Base-by-base conservation (phyloP, 768 basidiomycete genomes). In the Suillus subaureus region DNA sequence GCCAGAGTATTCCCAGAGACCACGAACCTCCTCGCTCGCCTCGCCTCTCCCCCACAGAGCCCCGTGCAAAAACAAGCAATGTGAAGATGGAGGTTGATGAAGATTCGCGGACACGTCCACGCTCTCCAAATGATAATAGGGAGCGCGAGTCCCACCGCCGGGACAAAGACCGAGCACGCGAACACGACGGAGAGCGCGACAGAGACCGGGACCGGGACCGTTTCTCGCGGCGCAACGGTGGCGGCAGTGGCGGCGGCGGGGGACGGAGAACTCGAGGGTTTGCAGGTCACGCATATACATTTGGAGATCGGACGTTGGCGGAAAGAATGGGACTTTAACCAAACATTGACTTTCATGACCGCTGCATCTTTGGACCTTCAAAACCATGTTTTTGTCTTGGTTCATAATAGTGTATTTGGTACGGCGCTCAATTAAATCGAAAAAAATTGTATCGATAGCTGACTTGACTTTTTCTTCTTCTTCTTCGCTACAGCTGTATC, bases 261-360 rank as follows among this genome's bases (percentile, higher is more conserved):
- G 73, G 78, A 60, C 74, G 82, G 72, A 75, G 81, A 74, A 71
- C 70, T 63, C 80, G 73, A 65, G 75, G 73, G 67, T 66, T 75
- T 65, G 78, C 78, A 68, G 77, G 80, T 55, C 77, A 77, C 45
- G 64, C 74, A 37, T 78, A 78, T 45, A 68, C 72, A 55, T 69
- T 74, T 68, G 81, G 80, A 54, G 89, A 91, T 82, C 91, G 92
- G 85, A 91, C 92, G 82, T 87, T 94, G 82, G 90, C 89, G 76
- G 91, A 93, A 78, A 81, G 92, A 73, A 85, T 94, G 89, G 92
- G 92, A 76, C 83, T 92, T 51, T 91, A 78, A 40, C 55, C 54
- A 61, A 66, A 62, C 64, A 37, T 64, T 37, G 61, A 66, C 58
- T 67, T 58, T 58, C 68, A 49, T 58, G 52, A 57, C 18, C n/a